phyloP scores from a whole-genome alignment of 2,329 filamentous ascomycete genomes.

The Zasmidium citrigriseum region DNA sequence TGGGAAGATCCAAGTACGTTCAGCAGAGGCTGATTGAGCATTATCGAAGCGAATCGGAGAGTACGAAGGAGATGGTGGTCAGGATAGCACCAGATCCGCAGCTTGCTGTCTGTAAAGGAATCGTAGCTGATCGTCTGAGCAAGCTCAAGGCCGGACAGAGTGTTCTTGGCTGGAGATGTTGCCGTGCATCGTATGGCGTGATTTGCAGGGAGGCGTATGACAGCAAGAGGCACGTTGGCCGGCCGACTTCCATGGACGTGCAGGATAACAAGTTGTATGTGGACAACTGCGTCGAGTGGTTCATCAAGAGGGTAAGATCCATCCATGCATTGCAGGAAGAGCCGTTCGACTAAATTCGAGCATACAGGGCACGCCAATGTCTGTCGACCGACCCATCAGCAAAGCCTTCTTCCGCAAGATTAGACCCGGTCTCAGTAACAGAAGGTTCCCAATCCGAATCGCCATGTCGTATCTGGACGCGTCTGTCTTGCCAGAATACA shows the following conservation, averaged over 20 bases:
- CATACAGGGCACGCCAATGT: constrained; percentile 4
- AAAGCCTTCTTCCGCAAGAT: constrained; percentile 1
- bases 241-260: not conserved
- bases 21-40: constrained; percentile 5
- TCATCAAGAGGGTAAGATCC: not conserved
- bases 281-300: constrained; percentile 4
- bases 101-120: constrained; percentile 4
- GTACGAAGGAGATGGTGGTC: not conserved
- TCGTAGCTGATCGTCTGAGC: constrained; percentile 4
- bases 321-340: too few relatives aligned
- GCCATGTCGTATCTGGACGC: not conserved
- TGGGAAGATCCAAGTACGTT: constrained; percentile 1
- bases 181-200: constrained; percentile 1
- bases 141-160: constrained; percentile 1
- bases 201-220: constrained; percentile 1
- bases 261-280: constrained; percentile 4
- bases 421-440: not conserved
- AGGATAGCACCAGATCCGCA: constrained; percentile 1
- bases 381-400: not conserved
- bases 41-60: not conserved
- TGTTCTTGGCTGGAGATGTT: not conserved
- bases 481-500: not conserved
- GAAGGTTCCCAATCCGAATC: constrained; percentile 1
- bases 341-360: too few relatives aligned
- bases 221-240: not conserved